A percentile compares a stretch with the other conserved stretches of the same genome.
phyloP scores from a whole-genome alignment of 1,284 basidiomycete species.

The Kalmanozyma brasiliensis region DNA sequence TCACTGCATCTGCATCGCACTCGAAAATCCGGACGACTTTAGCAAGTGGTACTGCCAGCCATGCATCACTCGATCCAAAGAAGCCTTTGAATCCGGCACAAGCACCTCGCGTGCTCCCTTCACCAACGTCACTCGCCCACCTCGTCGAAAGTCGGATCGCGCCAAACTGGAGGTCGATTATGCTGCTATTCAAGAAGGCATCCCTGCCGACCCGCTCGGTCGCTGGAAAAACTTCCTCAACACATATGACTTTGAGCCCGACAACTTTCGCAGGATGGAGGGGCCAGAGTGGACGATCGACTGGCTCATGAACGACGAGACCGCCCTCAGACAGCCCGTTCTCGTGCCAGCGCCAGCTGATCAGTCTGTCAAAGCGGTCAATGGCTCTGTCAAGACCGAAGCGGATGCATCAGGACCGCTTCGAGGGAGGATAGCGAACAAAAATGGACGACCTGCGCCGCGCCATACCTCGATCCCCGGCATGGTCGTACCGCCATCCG shows the following conservation, averaged over 20 bases:
- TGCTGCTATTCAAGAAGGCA: conserved; percentile 58
- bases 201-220: conserved; percentile 54
- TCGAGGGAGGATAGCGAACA: neutral
- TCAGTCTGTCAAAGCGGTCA: neutral
- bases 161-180: conserved; percentile 53
- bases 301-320: conserved; percentile 45
- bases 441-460: conserved; percentile 22
- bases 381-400: conserved; percentile 2
- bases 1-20: conserved; percentile 53
- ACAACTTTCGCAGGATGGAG: conserved; percentile 41
- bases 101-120: conserved; percentile 20
- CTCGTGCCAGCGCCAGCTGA: conserved; percentile 40
- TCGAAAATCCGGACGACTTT: conserved; percentile 49
- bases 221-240: conserved; percentile 51
- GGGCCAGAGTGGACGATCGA: conserved; percentile 53
- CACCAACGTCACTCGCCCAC: conserved; percentile 37
- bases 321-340: conserved; percentile 41
- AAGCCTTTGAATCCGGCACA: conserved; percentile 22
- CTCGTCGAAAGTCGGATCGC: conserved; percentile 42
- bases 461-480: conserved; percentile 42
- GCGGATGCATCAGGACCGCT: neutral
- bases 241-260: conserved; percentile 34
- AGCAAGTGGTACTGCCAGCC: conserved; percentile 56
- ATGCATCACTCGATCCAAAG: conserved; percentile 32
- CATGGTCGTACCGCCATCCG: conserved; percentile 81